Conservation (phyloP, 2,329 filamentous ascomycete genomes). For the Dothideomycetidae sp. region DNA sequence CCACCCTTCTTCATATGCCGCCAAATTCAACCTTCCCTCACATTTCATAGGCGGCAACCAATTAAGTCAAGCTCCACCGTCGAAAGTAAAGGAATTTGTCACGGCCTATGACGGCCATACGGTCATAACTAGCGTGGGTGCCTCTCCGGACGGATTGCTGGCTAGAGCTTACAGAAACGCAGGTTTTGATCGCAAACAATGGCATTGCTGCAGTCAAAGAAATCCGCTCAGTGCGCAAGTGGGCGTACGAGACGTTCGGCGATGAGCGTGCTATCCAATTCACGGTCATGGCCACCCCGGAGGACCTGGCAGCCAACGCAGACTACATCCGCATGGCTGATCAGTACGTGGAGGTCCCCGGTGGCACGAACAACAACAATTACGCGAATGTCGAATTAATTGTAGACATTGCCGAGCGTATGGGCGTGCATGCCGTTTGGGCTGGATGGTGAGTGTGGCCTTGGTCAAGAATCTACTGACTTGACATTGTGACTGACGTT, state of each 20-base stretch:
- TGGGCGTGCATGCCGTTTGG: constrained; percentile 97
- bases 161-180: constrained; percentile 14
- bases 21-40: constrained; percentile 68
- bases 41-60: constrained; percentile 97
- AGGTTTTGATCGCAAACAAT: constrained; percentile 99
- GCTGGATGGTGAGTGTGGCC: constrained; percentile 67
- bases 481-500: constrained; percentile 16
- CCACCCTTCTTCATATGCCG: constrained; percentile 51
- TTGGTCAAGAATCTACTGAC: constrained; percentile 1
- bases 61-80: constrained; percentile 63
- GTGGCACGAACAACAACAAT: constrained; percentile 99
- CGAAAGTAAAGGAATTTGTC: constrained; percentile 94
- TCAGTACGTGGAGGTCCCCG: constrained; percentile 97
- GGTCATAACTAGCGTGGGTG: constrained; percentile 87
- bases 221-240: constrained; percentile 98
- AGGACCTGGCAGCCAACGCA: constrained; percentile 92
- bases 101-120: constrained; percentile 81
- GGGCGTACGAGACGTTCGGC: constrained; percentile 98
- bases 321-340: constrained; percentile 99
- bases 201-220: constrained; percentile 99
- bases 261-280: constrained; percentile 98
- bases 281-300: constrained; percentile 98
- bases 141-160: constrained; percentile 7
- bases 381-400: constrained; percentile 99
- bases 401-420: constrained; percentile 94